A percentile compares a stretch with the other conserved stretches of the same genome.
phyloP scores from a whole-genome alignment of 768 basidiomycete species.

The Russula ochroleuca region DNA sequence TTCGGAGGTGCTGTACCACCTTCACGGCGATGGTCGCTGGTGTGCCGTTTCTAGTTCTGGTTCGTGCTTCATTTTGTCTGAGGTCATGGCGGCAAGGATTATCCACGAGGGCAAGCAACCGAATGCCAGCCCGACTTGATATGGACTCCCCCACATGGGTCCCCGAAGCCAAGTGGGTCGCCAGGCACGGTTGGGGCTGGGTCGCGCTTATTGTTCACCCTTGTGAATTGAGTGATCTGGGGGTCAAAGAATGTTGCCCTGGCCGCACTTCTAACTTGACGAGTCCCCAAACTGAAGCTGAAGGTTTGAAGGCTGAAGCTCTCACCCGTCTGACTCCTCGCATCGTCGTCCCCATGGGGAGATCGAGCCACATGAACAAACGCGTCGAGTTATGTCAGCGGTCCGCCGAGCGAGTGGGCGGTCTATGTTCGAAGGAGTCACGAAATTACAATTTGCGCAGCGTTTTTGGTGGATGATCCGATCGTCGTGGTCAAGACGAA shows the following conservation, averaged over 20 bases:
- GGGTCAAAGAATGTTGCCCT: background rate
- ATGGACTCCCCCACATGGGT: background rate
- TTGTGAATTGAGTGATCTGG: background rate
- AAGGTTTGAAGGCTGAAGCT: background rate
- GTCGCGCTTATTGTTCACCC: background rate
- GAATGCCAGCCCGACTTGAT: background rate
- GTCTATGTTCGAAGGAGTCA: background rate
- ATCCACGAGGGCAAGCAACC: background rate
- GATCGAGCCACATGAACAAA: background rate
- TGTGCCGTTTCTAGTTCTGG: too few relatives aligned
- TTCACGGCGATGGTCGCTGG: too few relatives aligned
- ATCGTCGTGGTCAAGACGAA: background rate
- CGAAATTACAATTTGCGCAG: background rate
- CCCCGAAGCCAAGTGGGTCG: background rate
- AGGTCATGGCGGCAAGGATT: background rate
- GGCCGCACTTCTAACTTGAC: background rate
- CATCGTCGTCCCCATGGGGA: background rate
- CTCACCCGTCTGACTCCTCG: background rate
- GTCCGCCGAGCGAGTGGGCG: background rate
- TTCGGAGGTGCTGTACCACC: too few relatives aligned
- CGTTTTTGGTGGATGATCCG: too few relatives aligned
- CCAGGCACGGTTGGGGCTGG: background rate
- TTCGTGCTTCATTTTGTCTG: too few relatives aligned
- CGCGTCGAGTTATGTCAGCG: background rate
- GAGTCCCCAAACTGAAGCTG: background rate